Base-by-base conservation (phyloP, 2,329 filamentous ascomycete species). In the Diplodia scrobiculata region DNA sequence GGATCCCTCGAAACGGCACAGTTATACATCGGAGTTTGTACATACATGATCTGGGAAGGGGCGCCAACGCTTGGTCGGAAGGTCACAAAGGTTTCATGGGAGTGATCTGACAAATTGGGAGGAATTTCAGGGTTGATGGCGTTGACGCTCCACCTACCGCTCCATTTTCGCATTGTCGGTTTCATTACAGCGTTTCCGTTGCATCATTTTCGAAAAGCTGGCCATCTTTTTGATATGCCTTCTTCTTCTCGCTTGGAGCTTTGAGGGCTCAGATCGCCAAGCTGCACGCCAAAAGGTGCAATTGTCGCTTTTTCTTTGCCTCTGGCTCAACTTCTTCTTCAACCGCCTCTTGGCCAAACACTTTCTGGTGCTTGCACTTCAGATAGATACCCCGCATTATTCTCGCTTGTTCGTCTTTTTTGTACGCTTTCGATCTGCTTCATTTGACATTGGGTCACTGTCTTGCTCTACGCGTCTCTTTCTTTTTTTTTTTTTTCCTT, bases 311-410 rank as follows among this genome's bases (percentile, higher is more conserved):
- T 50, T 62, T 29, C 38, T 3, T 62, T 50, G 25, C 38, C 47
- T 9, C 34, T 50, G 10, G 48, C 13, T 59, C n/a, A 7, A 29
- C 5, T 36, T 32, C 17, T 62, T 34, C 41, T 62, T 34, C 41
- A 60, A 48, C 41, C 19, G 55, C 55, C n/a, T 17, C 9, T 36
- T 21, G 52, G 41, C 38, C 21, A 3, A 60, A 14, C 58, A 36
- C 55, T 59, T 62, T 62, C 58, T 62, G 58, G 38, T 50, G 58
- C 27, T 62, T 62, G 58, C n/a, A 50, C 58, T 50, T 62, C 58
- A 62, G 58, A 50, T 50, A 62, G 58, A 62, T 62, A 62, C 58
- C 58, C 58, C 58, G 45, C 45, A 50, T 41, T 58, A 47, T 25
- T 62, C 41, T 50, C 29, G 25, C 17, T 38, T 25, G 34, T 48